Evolutionary conservation across 768 basidiomycete genomes (phyloP).

Genomic region (Tulasnella sp.): DNA sequence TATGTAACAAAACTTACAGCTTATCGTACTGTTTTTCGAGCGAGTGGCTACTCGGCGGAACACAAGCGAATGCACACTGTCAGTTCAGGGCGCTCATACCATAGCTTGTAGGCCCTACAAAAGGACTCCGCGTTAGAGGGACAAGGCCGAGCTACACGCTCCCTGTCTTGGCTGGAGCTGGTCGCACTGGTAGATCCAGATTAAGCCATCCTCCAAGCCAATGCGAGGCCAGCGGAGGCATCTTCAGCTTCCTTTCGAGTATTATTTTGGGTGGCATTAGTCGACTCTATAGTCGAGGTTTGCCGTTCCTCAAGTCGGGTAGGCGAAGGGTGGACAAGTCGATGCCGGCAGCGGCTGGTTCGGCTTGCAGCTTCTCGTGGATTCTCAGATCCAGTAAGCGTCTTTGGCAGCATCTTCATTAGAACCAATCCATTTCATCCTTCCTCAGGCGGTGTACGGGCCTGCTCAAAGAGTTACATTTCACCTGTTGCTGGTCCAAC

Average conservation of each 20-base stretch:
- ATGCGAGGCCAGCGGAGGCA: neutral
- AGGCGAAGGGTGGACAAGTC: slow-evolving; percentile 17
- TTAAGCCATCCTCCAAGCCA: too few species aligned
- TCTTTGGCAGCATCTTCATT: slow-evolving; percentile 55
- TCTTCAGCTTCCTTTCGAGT: neutral
- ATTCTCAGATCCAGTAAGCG: slow-evolving; percentile 54
- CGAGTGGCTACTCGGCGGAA: slow-evolving; percentile 10
- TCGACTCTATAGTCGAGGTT: neutral
- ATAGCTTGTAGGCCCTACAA: slow-evolving; percentile 17
- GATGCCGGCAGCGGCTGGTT: slow-evolving; percentile 41
- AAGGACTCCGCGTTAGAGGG: neutral
- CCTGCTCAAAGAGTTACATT: slow-evolving; percentile 41
- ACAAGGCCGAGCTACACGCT: neutral
- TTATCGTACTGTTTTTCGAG: slow-evolving; percentile 16
- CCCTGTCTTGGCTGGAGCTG: neutral
- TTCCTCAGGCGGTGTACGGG: neutral
- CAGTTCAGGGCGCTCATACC: slow-evolving; percentile 9
- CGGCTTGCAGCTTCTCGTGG: slow-evolving; percentile 46
- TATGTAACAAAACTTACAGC: neutral
- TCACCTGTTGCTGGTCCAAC: slow-evolving; percentile 40
- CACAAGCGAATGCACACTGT: slow-evolving; percentile 9
- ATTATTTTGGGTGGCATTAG: neutral
- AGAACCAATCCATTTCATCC: neutral
- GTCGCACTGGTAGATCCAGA: neutral
- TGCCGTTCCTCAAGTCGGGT: neutral